A percentile compares a stretch with the other conserved stretches of the same genome.
Evolutionary conservation across 345 rosid genomes (phyloP).

Genomic region (Iberis pinnata): DNA sequence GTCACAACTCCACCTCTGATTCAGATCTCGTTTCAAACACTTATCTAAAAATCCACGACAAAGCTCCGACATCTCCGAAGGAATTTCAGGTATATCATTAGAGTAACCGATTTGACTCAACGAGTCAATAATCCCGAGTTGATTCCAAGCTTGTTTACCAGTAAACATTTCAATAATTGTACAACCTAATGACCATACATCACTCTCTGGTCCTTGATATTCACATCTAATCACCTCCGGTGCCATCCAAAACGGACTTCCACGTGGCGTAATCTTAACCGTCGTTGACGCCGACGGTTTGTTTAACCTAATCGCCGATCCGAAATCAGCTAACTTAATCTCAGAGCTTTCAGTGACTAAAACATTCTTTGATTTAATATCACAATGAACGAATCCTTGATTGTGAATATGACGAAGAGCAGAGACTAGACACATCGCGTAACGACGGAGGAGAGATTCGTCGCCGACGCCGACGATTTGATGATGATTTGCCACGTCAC

Average conservation of each 20-base stretch:
- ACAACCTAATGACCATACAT: constrained; percentile 75
- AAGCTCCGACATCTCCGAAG: constrained; percentile 37
- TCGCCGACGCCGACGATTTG: constrained; percentile 20
- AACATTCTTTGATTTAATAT: constrained; percentile 61
- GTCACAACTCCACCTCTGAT: constrained; percentile 65
- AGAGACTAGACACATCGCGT: constrained; percentile 48
- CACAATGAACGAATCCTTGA: constrained; percentile 64
- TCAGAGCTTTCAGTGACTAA: constrained; percentile 36
- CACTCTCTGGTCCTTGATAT: constrained; percentile 68
- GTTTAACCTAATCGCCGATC: constrained; percentile 37
- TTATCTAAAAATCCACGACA: constrained; percentile 59
- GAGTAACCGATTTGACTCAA: constrained; percentile 51
- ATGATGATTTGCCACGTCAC: constrained; percentile 33
- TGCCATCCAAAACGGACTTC: constrained; percentile 95
- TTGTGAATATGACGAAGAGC: constrained; percentile 50
- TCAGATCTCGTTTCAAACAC: constrained; percentile 48
- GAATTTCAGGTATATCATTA: constrained; percentile 38
- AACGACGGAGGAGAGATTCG: constrained; percentile 39
- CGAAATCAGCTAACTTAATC: constrained; percentile 80
- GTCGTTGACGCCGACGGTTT: not conserved
- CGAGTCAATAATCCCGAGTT: constrained; percentile 35
- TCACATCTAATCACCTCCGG: constrained; percentile 75
- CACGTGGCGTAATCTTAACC: constrained; percentile 40
- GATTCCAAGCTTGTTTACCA: constrained; percentile 62
- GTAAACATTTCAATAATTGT: constrained; percentile 69